These are phyloP conservation scores for Trypanosoma conorhini DNA, from an alignment of 208 protist species.

Conservation along the genomic window DNA sequence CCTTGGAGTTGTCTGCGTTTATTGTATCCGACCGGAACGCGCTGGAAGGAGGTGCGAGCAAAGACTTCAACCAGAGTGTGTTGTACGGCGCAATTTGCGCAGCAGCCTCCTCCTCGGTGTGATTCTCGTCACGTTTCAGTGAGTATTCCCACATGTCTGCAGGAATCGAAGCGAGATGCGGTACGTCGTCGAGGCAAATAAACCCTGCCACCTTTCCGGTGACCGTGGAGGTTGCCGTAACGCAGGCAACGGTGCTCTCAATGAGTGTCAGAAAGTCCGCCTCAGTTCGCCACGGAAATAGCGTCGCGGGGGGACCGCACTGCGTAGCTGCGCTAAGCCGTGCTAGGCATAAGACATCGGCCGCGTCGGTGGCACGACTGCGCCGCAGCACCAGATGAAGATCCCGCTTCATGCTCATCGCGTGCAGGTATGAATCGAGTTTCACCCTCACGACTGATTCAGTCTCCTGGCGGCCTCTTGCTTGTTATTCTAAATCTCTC, in stretches of 20 bases:
- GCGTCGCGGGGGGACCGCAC: slow-evolving; percentile 36
- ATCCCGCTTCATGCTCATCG: slow-evolving; percentile 18
- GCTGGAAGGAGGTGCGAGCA: slow-evolving; percentile 42
- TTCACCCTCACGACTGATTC: no score
- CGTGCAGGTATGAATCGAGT: neutral
- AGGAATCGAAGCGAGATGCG: slow-evolving; percentile 19
- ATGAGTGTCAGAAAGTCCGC: slow-evolving; percentile 57
- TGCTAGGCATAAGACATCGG: slow-evolving; percentile 38
- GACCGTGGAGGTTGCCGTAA: slow-evolving; percentile 60
- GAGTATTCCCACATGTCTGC: slow-evolving; percentile 20
- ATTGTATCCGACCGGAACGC: slow-evolving; percentile 20
- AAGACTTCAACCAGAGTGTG: slow-evolving; percentile 73
- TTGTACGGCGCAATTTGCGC: slow-evolving; percentile 42
- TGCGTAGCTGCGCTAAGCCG: slow-evolving; percentile 33
- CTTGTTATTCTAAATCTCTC: no score
- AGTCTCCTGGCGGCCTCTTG: no score
- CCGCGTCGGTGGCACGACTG: slow-evolving; percentile 45
- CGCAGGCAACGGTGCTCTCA: slow-evolving; percentile 59
- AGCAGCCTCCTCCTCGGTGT: neutral
- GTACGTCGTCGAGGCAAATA: slow-evolving; percentile 44
- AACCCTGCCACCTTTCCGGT: slow-evolving; percentile 34
- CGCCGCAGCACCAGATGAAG: slow-evolving; percentile 50
- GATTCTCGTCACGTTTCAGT: neutral
- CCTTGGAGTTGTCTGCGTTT: slow-evolving; percentile 3
- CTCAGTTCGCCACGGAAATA: slow-evolving; percentile 39